Percentiles rank a stretch among this genome's conserved stretches.
These are phyloP conservation scores for Penicillium aurantiogriseum DNA, from an alignment of 2,329 filamentous ascomycete species.

Conservation along the genomic window DNA sequence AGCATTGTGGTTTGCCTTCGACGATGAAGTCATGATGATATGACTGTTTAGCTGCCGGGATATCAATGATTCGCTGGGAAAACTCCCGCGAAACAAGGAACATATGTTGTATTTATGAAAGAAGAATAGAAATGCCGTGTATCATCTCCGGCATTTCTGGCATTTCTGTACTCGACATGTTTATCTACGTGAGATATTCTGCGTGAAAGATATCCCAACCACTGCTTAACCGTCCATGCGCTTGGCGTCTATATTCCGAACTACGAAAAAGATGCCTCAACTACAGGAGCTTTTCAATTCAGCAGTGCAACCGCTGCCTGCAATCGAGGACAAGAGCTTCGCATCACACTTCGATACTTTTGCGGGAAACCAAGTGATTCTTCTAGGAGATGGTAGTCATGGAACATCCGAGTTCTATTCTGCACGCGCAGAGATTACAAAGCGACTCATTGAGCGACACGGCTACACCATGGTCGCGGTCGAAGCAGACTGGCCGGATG, in stretches of 20 bases:
- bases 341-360: conserved; percentile 44
- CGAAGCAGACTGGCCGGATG: conserved; percentile 57
- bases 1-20: conserved; percentile 5
- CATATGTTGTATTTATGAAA: background rate
- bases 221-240: conserved; percentile 9
- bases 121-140: background rate
- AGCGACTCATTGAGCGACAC: conserved; percentile 50
- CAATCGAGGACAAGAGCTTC: conserved; percentile 38
- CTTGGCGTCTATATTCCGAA: background rate
- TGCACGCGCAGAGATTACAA: conserved; percentile 53
- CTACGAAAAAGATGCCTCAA: conserved; percentile 25
- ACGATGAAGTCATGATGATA: conserved; percentile 36
- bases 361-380: conserved; percentile 41
- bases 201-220: background rate
- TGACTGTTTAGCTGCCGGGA: conserved; percentile 23
- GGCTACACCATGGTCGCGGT: conserved; percentile 53
- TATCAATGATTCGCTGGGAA: conserved; percentile 24
- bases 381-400: conserved; percentile 51
- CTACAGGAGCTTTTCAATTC: conserved; percentile 36
- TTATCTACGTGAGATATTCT: background rate
- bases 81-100: background rate
- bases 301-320: conserved; percentile 39
- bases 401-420: conserved; percentile 57
- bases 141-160: background rate
- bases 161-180: background rate